phyloP scores from a whole-genome alignment of 495 filamentous ascomycete species.

The Trichoderma reesei region DNA sequence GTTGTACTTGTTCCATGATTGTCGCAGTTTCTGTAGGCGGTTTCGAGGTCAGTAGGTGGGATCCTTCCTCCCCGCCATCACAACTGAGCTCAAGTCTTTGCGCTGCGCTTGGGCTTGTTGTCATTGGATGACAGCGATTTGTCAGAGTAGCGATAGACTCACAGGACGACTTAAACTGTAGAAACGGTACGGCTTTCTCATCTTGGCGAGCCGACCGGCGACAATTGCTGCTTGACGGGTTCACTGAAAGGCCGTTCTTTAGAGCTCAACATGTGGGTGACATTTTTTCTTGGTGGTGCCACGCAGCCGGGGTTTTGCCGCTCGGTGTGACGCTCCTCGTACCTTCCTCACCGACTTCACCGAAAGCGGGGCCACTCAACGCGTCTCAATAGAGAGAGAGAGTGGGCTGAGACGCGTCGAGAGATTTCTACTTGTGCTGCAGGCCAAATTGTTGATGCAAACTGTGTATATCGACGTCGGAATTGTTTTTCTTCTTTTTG shows the following conservation, averaged over 20 bases:
- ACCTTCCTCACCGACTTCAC: background rate
- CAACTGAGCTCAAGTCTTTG: background rate
- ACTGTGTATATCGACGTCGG: background rate
- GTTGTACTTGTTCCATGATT: constrained; percentile 97
- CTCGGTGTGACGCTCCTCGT: background rate
- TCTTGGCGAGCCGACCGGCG: constrained; percentile 12
- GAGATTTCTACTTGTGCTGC: background rate
- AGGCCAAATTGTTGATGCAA: background rate
- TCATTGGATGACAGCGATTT: too few relatives aligned
- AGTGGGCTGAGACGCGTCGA: background rate
- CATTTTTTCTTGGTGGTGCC: constrained; percentile 7
- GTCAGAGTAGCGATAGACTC: background rate
- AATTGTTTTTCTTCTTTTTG: background rate
- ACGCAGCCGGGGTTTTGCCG: background rate
- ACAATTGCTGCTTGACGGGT: constrained; percentile 2
- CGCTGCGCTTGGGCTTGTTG: background rate
- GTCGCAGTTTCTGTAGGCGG: constrained; percentile 66
- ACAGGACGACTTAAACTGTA: constrained; percentile 10
- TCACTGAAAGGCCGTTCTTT: background rate
- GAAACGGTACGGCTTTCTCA: constrained; percentile 13
- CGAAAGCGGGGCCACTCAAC: constrained; percentile 2
- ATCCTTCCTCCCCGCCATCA: constrained; percentile 1
- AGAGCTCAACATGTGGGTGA: background rate
- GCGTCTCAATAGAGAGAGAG: background rate
- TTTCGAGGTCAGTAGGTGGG: background rate